Evolutionary conservation across 768 basidiomycete species (phyloP).

Genomic region (Rossbeevera mucosa): DNA sequence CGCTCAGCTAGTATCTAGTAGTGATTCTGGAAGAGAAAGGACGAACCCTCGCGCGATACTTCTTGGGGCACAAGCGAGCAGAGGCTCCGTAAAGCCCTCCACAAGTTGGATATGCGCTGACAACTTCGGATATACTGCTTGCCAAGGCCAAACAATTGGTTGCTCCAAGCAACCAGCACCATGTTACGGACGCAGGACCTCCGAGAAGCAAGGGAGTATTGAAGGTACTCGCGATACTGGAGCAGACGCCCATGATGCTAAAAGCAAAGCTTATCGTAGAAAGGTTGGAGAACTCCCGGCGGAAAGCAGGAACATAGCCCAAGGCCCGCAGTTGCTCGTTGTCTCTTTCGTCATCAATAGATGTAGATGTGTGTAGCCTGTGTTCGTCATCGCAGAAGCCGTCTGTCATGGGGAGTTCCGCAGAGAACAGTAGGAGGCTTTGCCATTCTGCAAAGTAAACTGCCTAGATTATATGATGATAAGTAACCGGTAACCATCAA

Average conservation of each 20-base stretch:
- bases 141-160: slow-evolving; percentile 28
- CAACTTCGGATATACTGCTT: slow-evolving; percentile 29
- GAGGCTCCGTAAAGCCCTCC: slow-evolving; percentile 62
- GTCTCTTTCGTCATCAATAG: slow-evolving; percentile 5
- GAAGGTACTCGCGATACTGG: slow-evolving; percentile 36
- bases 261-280: slow-evolving; percentile 33
- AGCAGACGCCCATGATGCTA: slow-evolving; percentile 35
- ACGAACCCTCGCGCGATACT: slow-evolving; percentile 57
- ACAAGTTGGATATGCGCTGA: slow-evolving; percentile 31
- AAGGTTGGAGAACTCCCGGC: slow-evolving; percentile 41
- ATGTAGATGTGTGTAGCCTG: background rate
- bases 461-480: too few species aligned
- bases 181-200: slow-evolving; percentile 34
- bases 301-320: slow-evolving; percentile 34
- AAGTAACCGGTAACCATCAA: too few species aligned
- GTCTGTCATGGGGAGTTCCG: background rate
- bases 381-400: background rate
- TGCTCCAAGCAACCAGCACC: slow-evolving; percentile 34
- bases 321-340: slow-evolving; percentile 24
- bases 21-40: background rate
- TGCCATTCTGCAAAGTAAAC: too few species aligned
- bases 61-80: slow-evolving; percentile 63
- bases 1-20: too few species aligned
- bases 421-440: too few species aligned
- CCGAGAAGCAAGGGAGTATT: slow-evolving; percentile 36